Conservation (phyloP, 257 asterid genomes). For the Haberlea rhodopensis region DNA sequence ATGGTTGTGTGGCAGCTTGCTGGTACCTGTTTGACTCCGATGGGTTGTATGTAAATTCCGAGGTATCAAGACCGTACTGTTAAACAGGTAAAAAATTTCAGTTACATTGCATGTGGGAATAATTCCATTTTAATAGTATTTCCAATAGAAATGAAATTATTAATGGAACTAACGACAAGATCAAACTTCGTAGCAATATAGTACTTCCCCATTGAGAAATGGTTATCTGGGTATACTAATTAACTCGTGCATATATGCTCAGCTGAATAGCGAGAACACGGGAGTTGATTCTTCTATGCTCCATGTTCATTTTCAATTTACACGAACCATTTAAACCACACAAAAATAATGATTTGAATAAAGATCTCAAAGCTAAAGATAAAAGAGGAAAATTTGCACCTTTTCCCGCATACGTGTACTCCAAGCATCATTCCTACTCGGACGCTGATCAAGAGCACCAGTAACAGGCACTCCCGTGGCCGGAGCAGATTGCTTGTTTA, state of each 20-base stretch:
- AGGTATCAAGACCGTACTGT: conserved; percentile 97
- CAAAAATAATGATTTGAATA: background rate
- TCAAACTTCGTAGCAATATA: background rate
- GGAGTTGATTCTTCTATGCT: background rate
- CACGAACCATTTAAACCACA: background rate
- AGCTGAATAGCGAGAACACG: background rate
- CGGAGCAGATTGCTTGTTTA: conserved; percentile 62
- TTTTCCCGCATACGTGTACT: conserved; percentile 97
- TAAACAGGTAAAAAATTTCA: conserved; percentile 21
- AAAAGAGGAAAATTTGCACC: conserved; percentile 39
- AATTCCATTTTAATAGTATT: background rate
- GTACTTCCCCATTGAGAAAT: background rate
- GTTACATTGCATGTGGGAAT: conserved; percentile 9
- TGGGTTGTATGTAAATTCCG: conserved; percentile 94
- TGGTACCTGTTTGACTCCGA: conserved; percentile 71
- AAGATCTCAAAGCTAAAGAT: background rate
- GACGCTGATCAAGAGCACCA: conserved; percentile 76
- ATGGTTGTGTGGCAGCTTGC: conserved; percentile 57
- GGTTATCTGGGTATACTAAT: background rate
- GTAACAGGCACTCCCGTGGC: conserved; percentile 74
- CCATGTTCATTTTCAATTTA: background rate
- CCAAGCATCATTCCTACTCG: conserved; percentile 97
- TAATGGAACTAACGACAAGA: background rate
- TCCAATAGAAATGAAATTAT: background rate
- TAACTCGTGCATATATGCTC: background rate